Evolutionary conservation across 2,329 filamentous ascomycete species (phyloP), one percentile per base, ranked within the genome.

Genomic region (Phoma sp.): DNA sequence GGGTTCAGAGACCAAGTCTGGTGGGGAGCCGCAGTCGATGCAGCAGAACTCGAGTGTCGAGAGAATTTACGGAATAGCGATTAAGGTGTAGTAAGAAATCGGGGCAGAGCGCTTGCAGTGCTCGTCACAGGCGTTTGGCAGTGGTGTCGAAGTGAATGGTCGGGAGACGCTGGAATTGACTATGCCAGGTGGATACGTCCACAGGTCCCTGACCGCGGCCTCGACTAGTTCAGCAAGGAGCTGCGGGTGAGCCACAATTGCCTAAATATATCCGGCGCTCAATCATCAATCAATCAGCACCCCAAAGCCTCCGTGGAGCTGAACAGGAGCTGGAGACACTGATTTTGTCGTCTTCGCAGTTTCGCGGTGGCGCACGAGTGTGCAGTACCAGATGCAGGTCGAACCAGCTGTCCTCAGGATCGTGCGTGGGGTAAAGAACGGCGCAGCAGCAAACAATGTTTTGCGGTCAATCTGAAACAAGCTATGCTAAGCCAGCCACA

Each of bases 81-180:
- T 51, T 43, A 55, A 29, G 21, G 41, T 43, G 36, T 39, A 47
- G 54, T 9, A 32, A 48, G 38, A 41, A 29, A 38, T 29, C 27
- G 43, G 47, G 39, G 48, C 38, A 48, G 19, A 46, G 32, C 47
- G 48, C 47, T 51, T 43, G 43, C 38, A 48, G 47, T 41, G 43
- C 39, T 44, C 21, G 54, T 52, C 29, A 44, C 43, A n/a, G 48
- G 33, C 48, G 48, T 43, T 47, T 43, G 48, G 45, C 43, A 13
- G 41, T 46, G 45, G 29, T 46, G 52, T 55, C 24, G 36, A 40
- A 51, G 48, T 51, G 54, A 52, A 57, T 57, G 54, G 54, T 48
- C 31, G 48, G 36, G 47, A 41, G 47, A 39, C 45, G 47, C 43
- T 44, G 47, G 45, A 39, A 47, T 35, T 35, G 32, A 43, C 43